phyloP scores from a whole-genome alignment of 805 yeast genomes.

The Myxozyma neotropica region DNA sequence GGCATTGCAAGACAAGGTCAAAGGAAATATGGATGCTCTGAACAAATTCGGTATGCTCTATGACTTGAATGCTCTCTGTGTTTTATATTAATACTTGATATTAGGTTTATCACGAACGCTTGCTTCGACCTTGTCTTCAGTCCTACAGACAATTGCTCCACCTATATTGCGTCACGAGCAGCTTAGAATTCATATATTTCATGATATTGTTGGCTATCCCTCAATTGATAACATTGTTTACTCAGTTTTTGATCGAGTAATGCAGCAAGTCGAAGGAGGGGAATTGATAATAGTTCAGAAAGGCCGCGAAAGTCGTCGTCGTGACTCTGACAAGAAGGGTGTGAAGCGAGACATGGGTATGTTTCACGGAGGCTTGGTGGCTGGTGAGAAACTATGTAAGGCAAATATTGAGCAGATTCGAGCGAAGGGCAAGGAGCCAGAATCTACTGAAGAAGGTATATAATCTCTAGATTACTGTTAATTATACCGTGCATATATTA shows the following conservation, averaged over 20 bases:
- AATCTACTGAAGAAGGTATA: slow-evolving; percentile 38
- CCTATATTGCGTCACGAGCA: slow-evolving; percentile 51
- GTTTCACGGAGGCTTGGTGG: slow-evolving; percentile 74
- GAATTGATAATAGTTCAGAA: slow-evolving; percentile 56
- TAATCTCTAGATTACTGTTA: background rate
- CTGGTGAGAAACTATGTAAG: slow-evolving; percentile 83
- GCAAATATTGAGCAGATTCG: slow-evolving; percentile 68
- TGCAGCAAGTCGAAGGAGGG: slow-evolving; percentile 73
- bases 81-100: slow-evolving; percentile 27
- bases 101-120: slow-evolving; percentile 36
- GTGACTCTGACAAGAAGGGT: slow-evolving; percentile 42
- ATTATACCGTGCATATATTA: background rate
- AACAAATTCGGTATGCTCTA: slow-evolving; percentile 20
- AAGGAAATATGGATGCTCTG: slow-evolving; percentile 29
- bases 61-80: background rate
- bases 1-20: slow-evolving; percentile 36
- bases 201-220: slow-evolving; percentile 51
- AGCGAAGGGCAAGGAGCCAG: slow-evolving; percentile 41
- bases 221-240: slow-evolving; percentile 53
- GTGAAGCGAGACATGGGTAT: slow-evolving; percentile 58
- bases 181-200: slow-evolving; percentile 48
- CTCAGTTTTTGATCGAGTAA: slow-evolving; percentile 54
- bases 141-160: slow-evolving; percentile 49
- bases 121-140: slow-evolving; percentile 44
- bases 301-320: slow-evolving; percentile 46